Evolutionary conservation across 1,139 yeast genomes (phyloP).

Genomic region (Nadsonia starkeyi-henricii): DNA sequence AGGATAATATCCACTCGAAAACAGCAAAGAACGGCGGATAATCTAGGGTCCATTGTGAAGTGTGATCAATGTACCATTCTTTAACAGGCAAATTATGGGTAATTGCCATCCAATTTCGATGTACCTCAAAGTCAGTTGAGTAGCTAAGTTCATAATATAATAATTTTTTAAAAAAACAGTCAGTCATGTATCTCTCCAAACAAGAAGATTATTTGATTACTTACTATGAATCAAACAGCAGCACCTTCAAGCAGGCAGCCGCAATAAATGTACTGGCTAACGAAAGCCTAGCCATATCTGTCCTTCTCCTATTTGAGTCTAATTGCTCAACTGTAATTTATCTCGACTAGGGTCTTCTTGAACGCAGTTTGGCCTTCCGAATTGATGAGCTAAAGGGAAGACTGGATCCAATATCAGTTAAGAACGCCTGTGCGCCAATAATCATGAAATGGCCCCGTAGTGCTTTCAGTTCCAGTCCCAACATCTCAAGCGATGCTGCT

Average conservation of each 20-base stretch:
- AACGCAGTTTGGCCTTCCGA: too few relatives aligned
- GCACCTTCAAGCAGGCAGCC: conserved; percentile 39
- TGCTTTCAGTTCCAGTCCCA: too few relatives aligned
- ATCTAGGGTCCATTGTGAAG: conserved; percentile 91
- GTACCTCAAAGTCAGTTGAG: conserved; percentile 94
- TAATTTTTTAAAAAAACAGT: too few relatives aligned
- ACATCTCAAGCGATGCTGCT: conserved; percentile 1
- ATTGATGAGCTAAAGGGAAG: too few relatives aligned
- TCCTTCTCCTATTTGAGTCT: too few relatives aligned
- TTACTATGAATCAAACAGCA: conserved; percentile 28
- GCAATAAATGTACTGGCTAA: conserved; percentile 57
- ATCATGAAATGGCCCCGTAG: too few relatives aligned
- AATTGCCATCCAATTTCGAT: conserved; percentile 91
- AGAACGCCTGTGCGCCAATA: too few relatives aligned
- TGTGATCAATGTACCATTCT: conserved; percentile 73
- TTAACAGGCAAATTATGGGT: conserved; percentile 64
- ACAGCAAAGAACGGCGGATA: conserved; percentile 97
- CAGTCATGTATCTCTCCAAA: too few relatives aligned
- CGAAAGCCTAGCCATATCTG: conserved; percentile 22
- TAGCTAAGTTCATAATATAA: conserved; percentile 21
- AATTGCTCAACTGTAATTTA: too few relatives aligned
- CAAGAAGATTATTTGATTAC: too few relatives aligned
- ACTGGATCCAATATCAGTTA: too few relatives aligned
- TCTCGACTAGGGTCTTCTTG: too few relatives aligned
- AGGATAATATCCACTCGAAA: conserved; percentile 71